A percentile compares a stretch with the other conserved stretches of the same genome.
Conservation (phyloP, 176 grass and related monocot species). For the Cocos nucifera region DNA sequence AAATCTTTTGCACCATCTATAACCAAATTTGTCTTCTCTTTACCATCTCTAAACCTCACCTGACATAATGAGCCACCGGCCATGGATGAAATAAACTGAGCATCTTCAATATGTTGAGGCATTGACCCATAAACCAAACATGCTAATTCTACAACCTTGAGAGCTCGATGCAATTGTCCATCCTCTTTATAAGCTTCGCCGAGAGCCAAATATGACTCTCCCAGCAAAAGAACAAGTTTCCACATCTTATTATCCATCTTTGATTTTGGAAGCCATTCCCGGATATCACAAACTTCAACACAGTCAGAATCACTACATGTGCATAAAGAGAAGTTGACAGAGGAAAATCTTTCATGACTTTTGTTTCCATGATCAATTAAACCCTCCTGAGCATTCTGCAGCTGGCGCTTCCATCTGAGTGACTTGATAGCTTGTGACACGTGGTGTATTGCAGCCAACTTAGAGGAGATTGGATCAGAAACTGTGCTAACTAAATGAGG, state of each 20-base stretch:
- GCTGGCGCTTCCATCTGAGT: slow-evolving; percentile 84
- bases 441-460: slow-evolving; percentile 96
- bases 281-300: slow-evolving; percentile 90
- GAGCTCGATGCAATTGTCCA: slow-evolving; percentile 53
- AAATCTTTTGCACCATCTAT: slow-evolving; percentile 34
- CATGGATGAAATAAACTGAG: slow-evolving; percentile 94
- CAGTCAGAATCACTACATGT: slow-evolving; percentile 89
- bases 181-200: slow-evolving; percentile 86
- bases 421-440: slow-evolving; percentile 97
- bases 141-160: slow-evolving; percentile 92
- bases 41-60: slow-evolving; percentile 21
- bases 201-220: slow-evolving; percentile 92
- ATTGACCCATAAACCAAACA: slow-evolving; percentile 93
- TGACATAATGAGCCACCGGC: slow-evolving; percentile 25
- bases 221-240: slow-evolving; percentile 96
- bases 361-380: slow-evolving; percentile 35
- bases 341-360: slow-evolving; percentile 42
- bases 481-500: slow-evolving; percentile 43
- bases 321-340: slow-evolving; percentile 60
- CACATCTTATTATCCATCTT: slow-evolving; percentile 96
- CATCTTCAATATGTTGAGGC: slow-evolving; percentile 79
- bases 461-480: slow-evolving; percentile 82
- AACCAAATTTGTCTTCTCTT: slow-evolving; percentile 34
- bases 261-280: slow-evolving; percentile 89
- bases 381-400: slow-evolving; percentile 57